phyloP scores from a whole-genome alignment of 208 protist species.

The Blastocrithidia nonstop region DNA sequence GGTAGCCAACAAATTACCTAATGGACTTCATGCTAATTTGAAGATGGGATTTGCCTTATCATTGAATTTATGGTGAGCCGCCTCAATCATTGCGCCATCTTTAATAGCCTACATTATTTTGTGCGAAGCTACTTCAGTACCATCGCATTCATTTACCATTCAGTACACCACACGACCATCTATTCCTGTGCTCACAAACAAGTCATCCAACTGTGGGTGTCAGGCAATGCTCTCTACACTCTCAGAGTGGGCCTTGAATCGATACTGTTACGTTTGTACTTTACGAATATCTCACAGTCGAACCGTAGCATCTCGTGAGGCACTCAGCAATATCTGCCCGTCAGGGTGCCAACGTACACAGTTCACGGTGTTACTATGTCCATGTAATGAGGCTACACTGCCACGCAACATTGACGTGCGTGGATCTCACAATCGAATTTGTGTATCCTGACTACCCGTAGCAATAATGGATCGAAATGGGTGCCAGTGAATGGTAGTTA shows the following conservation, averaged over 20 bases:
- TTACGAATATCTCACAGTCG: conserved; percentile 79
- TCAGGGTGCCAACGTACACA: conserved; percentile 76
- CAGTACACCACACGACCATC: conserved; percentile 75
- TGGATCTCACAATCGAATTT: conserved; percentile 78
- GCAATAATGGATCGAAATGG: conserved; percentile 64
- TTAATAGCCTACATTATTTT: conserved; percentile 37
- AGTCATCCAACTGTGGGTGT: conserved; percentile 55
- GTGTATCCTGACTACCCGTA: conserved; percentile 75
- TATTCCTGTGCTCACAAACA: conserved; percentile 60
- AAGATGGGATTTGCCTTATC: conserved; percentile 67
- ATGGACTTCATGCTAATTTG: conserved; percentile 60
- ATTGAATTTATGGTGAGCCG: conserved; percentile 62
- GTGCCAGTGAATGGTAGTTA: conserved; percentile 80
- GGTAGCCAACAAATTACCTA: conserved; percentile 67
- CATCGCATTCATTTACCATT: conserved; percentile 64
- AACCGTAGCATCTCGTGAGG: conserved; percentile 61
- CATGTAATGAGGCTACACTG: conserved; percentile 64
- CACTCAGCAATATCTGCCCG: conserved; percentile 55
- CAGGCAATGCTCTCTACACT: conserved; percentile 63
- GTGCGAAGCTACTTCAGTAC: conserved; percentile 23
- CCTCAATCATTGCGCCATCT: conserved; percentile 49
- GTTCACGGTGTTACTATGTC: conserved; percentile 63
- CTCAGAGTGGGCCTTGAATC: conserved; percentile 60
- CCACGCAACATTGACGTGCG: conserved; percentile 51
- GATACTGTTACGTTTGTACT: conserved; percentile 49